phyloP scores from a whole-genome alignment of 805 yeast species.

The Nakazawaea populi region DNA sequence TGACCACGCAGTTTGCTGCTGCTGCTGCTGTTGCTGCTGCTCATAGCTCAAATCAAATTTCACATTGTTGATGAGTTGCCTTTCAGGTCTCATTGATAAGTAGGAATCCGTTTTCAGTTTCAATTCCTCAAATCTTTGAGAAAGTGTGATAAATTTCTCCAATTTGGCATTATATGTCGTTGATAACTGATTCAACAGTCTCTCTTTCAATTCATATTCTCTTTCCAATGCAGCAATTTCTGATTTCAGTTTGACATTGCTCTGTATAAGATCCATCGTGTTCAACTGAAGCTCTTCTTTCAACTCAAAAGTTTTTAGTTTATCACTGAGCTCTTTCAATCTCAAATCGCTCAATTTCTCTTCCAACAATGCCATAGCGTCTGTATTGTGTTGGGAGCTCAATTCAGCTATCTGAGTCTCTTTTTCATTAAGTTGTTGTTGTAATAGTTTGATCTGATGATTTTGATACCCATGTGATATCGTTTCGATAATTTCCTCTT shows the following conservation, averaged over 20 bases:
- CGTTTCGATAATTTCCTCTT: too few relatives aligned
- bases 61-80: constrained; percentile 1
- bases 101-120: constrained; percentile 3
- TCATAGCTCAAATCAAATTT: constrained; percentile 6
- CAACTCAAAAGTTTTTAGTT: neutral
- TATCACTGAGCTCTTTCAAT: neutral
- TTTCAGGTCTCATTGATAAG: neutral
- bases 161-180: neutral
- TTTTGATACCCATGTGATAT: neutral
- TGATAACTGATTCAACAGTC: neutral
- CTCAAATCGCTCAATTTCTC: neutral
- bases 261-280: neutral
- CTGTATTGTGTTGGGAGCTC: neutral
- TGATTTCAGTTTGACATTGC: neutral
- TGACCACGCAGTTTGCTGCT: neutral
- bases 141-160: neutral
- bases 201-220: neutral
- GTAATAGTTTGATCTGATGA: neutral
- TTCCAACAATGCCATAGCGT: neutral
- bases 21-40: neutral
- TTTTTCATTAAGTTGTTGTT: neutral
- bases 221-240: neutral
- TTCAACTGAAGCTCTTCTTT: neutral
- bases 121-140: constrained; percentile 4
- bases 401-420: neutral